Base-by-base conservation (phyloP, 1,139 yeast genomes). In the Hemisphaericaspora xylofermentans region DNA sequence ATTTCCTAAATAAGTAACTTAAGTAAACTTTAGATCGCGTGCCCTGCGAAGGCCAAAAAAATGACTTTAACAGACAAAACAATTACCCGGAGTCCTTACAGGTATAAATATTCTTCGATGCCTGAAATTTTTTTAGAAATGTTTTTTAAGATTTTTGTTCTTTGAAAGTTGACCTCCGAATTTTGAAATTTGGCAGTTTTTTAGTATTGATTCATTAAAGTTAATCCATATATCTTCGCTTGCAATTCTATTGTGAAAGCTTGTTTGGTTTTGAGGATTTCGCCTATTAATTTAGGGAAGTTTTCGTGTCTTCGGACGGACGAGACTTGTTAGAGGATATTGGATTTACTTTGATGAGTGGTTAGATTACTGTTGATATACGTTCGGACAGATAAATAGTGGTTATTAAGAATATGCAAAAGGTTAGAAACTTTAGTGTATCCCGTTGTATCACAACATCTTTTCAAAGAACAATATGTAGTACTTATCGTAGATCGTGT, bases 361-460 rank as follows among this genome's bases (percentile, higher is more conserved):
- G 66, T 68, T 62, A 54, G 56, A 53, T 51, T 49, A 49, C 56
- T 62, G 74, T 65, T 67, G 72, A 64, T 52, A 58, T 51, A 47
- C 43, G 50, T 60, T 56, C 64, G 80, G 81, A 62, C 65, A 75
- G 80, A 76, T 44, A 59, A 67, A 49, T 40, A 39, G 71, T 72
- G 79, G 68, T 66, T 71, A 68, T 59, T 56, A 64, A 76, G 81
- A 61, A 75, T 72, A 64, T 65, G 63, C 58, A 58, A 50, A 56
- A 57, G 71, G 61, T 55, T 51, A 41, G 60, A 60, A 55, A 74
- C 74, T 60, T 56, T 58, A 51, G 60, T 53, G 76, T 68, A 61
- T 78, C 82, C 82, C 82, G 82, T 78, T 72, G 72, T 63, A 65
- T 68, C 82, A 71, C 72, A 43, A 78, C 78, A 77, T 63, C 45